Evolutionary conservation across 73 alveolate species (phyloP).

Genomic region (Paramecium bursaria): DNA sequence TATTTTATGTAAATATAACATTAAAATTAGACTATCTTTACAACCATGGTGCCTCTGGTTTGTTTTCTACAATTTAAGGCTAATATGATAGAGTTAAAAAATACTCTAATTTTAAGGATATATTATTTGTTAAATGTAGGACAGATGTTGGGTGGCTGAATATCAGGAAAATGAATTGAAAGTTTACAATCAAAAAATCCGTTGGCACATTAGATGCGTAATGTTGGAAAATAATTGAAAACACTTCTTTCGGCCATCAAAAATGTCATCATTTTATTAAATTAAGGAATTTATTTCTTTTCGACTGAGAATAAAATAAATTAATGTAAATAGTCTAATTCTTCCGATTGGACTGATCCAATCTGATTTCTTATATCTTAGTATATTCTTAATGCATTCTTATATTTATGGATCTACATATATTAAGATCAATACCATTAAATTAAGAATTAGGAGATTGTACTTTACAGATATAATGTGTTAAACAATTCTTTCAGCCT

Average conservation of each 20-base stretch:
- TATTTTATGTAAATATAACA: constrained; percentile 5
- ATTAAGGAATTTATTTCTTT: not conserved
- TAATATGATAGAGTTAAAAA: not conserved
- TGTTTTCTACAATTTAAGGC: constrained; percentile 35
- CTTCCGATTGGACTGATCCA: not conserved
- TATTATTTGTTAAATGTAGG: constrained; percentile 20
- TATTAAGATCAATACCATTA: too few relatives aligned
- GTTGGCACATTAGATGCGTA: not conserved
- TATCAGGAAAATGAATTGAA: constrained; percentile 43
- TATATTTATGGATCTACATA: not conserved
- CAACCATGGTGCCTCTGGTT: constrained; percentile 50
- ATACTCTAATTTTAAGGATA: not conserved
- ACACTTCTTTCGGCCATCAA: constrained; percentile 30
- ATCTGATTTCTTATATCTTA: not conserved
- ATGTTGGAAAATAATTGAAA: constrained; percentile 34
- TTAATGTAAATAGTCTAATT: too few relatives aligned
- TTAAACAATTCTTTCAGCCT: constrained; percentile 33
- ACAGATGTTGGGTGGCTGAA: constrained; percentile 45
- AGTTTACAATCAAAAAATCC: constrained; percentile 34
- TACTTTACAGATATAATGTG: constrained; percentile 24
- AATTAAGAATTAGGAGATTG: constrained; percentile 4
- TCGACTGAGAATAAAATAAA: not conserved
- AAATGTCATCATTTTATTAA: constrained; percentile 1
- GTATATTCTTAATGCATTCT: not conserved
- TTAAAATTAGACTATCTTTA: not conserved